Conservation (phyloP, 495 filamentous ascomycete genomes). For the Xylaria flabelliformis region DNA sequence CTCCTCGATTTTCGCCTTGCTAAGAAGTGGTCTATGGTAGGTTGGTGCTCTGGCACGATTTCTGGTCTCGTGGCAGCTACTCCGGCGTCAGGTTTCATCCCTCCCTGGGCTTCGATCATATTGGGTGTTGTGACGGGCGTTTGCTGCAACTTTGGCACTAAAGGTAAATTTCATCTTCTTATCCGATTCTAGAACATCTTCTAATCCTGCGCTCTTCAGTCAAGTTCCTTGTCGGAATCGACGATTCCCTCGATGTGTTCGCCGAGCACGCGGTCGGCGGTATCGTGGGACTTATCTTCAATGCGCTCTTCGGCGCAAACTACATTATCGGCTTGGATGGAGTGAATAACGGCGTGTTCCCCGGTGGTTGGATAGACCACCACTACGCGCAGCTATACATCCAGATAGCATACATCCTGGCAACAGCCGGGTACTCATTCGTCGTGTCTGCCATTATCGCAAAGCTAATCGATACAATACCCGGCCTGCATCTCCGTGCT, state of each 20-base stretch:
- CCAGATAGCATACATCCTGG: conserved; percentile 88
- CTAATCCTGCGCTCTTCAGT: conserved; percentile 58
- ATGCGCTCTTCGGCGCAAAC: conserved; percentile 85
- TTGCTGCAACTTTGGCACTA: conserved; percentile 93
- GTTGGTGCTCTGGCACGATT: conserved; percentile 96
- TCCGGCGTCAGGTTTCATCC: conserved; percentile 84
- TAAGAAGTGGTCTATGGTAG: conserved; percentile 98
- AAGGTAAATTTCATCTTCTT: conserved; percentile 54
- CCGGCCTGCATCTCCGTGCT: conserved; percentile 89
- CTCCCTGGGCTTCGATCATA: conserved; percentile 87
- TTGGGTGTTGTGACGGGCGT: conserved; percentile 86
- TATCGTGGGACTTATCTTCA: conserved; percentile 91
- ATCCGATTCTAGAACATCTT: conserved; percentile 44
- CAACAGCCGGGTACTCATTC: conserved; percentile 77
- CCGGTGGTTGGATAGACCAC: conserved; percentile 86
- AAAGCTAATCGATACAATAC: conserved; percentile 82
- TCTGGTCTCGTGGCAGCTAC: conserved; percentile 90
- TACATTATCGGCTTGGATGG: conserved; percentile 95
- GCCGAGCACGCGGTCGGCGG: conserved; percentile 97
- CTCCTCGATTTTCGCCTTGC: conserved; percentile 94
- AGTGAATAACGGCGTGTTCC: conserved; percentile 75
- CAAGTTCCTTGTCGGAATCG: conserved; percentile 94
- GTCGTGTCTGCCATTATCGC: conserved; percentile 84
- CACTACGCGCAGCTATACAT: conserved; percentile 91
- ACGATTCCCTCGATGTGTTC: conserved; percentile 97